phyloP scores from a whole-genome alignment of 108 stramenopile species.

The Skeletonema menzelii region DNA sequence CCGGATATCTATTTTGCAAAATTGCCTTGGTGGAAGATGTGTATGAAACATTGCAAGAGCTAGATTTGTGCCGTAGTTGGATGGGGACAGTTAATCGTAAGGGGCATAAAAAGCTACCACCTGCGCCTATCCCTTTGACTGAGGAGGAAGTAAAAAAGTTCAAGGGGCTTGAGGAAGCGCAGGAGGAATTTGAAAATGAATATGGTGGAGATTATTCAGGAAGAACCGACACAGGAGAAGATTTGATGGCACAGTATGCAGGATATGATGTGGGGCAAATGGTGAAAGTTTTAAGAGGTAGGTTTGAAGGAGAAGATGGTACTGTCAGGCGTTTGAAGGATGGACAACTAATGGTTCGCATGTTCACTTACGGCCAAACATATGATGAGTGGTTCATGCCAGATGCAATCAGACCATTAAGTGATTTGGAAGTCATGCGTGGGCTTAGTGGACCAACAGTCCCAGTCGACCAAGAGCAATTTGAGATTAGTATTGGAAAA shows the following conservation, averaged over 20 bases:
- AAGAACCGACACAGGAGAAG: slow-evolving; percentile 43
- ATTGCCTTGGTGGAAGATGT: slow-evolving; percentile 62
- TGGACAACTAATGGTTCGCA: slow-evolving; percentile 66
- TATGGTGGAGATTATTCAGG: slow-evolving; percentile 49
- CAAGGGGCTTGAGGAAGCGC: slow-evolving; percentile 72
- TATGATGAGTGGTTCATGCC: slow-evolving; percentile 85
- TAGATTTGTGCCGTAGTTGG: slow-evolving; percentile 80
- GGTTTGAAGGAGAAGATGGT: slow-evolving; percentile 77
- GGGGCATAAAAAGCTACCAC: slow-evolving; percentile 79
- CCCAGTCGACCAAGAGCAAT: slow-evolving; percentile 67
- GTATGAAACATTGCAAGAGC: slow-evolving; percentile 70
- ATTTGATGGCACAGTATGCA: slow-evolving; percentile 59
- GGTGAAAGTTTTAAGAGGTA: slow-evolving; percentile 70
- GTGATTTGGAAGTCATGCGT: slow-evolving; percentile 60
- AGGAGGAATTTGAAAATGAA: slow-evolving; percentile 54
- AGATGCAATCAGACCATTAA: slow-evolving; percentile 66
- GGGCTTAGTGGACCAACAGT: slow-evolving; percentile 66
- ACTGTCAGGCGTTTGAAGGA: slow-evolving; percentile 74
- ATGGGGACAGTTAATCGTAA: slow-evolving; percentile 83
- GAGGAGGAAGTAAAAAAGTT: slow-evolving; percentile 81
- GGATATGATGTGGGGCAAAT: slow-evolving; percentile 79
- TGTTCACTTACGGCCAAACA: slow-evolving; percentile 78
- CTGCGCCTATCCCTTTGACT: slow-evolving; percentile 67
- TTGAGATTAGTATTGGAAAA: slow-evolving; percentile 55
- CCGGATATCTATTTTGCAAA: slow-evolving; percentile 86